These are phyloP conservation scores for Penicillium sp. DNA, from an alignment of 2,329 filamentous ascomycete species.

Conservation along the genomic window DNA sequence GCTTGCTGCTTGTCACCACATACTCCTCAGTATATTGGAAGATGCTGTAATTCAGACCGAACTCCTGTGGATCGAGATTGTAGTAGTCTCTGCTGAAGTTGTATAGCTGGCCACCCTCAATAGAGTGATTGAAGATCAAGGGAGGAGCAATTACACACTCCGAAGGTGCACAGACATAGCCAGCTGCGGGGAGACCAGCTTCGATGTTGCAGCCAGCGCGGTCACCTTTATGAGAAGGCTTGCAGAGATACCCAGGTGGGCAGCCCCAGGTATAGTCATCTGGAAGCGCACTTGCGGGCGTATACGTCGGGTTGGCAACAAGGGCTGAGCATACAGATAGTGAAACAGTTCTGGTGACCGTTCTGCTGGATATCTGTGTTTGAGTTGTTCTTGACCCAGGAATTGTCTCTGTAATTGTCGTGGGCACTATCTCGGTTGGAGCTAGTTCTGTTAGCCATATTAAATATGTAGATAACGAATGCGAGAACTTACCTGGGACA, in stretches of 20 bases:
- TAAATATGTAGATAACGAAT: too few relatives aligned
- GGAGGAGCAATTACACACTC: conserved; percentile 47
- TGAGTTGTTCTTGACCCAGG: conserved; percentile 1
- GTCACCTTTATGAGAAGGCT: conserved; percentile 39
- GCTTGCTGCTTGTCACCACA: conserved; percentile 7
- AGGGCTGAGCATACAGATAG: conserved; percentile 38
- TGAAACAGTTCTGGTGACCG: conserved; percentile 3
- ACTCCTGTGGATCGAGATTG: conserved; percentile 66
- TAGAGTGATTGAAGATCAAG: conserved; percentile 29
- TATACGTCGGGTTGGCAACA: conserved; percentile 40
- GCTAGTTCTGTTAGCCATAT: conserved; percentile 11
- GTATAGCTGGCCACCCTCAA: conserved; percentile 51
- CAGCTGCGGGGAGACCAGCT: conserved; percentile 45
- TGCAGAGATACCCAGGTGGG: conserved; percentile 51
- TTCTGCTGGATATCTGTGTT: conserved; percentile 4
- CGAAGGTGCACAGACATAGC: conserved; percentile 48
- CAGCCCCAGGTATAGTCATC: conserved; percentile 51
- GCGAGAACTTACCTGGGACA: conserved; percentile 15
- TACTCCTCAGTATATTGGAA: conserved; percentile 46
- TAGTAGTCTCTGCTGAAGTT: conserved; percentile 65
- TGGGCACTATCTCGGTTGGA: neutral
- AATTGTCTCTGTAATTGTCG: conserved; percentile 1
- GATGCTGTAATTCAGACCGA: conserved; percentile 68
- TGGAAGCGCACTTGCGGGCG: conserved; percentile 33
- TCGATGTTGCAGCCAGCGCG: conserved; percentile 49